Conservation (phyloP, 2,329 filamentous ascomycete genomes). For the Dissoconium aciculare region DNA sequence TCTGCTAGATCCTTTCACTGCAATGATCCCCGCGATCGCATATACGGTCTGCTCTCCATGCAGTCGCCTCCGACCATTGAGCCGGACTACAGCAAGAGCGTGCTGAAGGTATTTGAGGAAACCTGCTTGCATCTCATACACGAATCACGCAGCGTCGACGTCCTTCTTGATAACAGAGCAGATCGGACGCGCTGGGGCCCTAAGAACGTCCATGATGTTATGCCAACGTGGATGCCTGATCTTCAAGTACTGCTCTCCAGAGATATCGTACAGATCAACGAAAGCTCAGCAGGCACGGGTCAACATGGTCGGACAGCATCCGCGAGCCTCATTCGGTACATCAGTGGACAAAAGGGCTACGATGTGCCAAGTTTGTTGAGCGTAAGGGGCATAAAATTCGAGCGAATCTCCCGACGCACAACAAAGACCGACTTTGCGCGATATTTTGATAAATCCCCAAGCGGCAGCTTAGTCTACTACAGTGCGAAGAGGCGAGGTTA, state of each 20-base stretch:
- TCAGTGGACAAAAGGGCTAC: not conserved
- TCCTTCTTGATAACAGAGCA: conserved; percentile 10
- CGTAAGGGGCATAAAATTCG: conserved; percentile 8
- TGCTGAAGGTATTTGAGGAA: conserved; percentile 12
- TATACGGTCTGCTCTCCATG: conserved; percentile 12
- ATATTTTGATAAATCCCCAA: conserved; percentile 4
- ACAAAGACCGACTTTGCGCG: conserved; percentile 5
- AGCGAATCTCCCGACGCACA: conserved; percentile 7
- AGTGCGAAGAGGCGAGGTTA: conserved; percentile 5
- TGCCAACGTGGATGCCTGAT: conserved; percentile 8
- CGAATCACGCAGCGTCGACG: conserved; percentile 9
- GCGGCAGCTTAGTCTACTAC: conserved; percentile 8
- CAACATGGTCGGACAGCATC: conserved; percentile 1
- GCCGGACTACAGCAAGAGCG: conserved; percentile 10
- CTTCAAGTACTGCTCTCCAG: conserved; percentile 6
- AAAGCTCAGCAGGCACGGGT: conserved; percentile 5
- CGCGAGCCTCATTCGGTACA: conserved; percentile 1
- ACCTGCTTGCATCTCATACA: conserved; percentile 11
- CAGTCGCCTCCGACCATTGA: conserved; percentile 3
- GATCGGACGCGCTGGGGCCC: conserved; percentile 5
- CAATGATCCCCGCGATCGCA: conserved; percentile 11
- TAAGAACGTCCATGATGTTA: conserved; percentile 1
- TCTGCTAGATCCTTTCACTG: conserved; percentile 9
- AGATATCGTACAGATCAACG: not conserved
- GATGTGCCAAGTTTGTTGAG: conserved; percentile 7